phyloP scores from a whole-genome alignment of 1,284 basidiomycete species.

The Cronartium ribicola region DNA sequence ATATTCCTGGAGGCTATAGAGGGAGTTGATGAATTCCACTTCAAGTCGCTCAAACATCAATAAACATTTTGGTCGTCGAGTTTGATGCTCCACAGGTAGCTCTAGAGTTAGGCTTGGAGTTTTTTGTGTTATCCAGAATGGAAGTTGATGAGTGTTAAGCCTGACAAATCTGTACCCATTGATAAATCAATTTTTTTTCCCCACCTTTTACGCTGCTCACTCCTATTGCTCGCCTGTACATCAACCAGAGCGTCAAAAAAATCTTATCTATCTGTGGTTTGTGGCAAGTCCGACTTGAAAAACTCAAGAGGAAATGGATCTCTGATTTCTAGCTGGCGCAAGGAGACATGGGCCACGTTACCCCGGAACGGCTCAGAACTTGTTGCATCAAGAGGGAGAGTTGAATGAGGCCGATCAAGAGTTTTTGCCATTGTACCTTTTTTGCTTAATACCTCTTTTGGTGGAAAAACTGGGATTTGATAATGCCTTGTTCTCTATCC shows the following conservation, averaged over 20 bases:
- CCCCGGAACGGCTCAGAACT: slow-evolving; percentile 73
- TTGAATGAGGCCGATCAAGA: slow-evolving; percentile 54
- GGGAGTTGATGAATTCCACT: slow-evolving; percentile 66
- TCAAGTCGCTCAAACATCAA: slow-evolving; percentile 79
- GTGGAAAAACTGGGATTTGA: slow-evolving; percentile 69
- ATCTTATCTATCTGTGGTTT: slow-evolving; percentile 62
- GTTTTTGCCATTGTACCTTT: slow-evolving; percentile 68
- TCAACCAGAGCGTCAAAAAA: slow-evolving; percentile 48
- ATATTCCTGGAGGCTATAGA: slow-evolving; percentile 62
- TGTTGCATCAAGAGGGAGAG: slow-evolving; percentile 73
- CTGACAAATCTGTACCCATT: slow-evolving; percentile 67
- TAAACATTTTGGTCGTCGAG: slow-evolving; percentile 75
- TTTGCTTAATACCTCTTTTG: slow-evolving; percentile 71
- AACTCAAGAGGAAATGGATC: slow-evolving; percentile 68
- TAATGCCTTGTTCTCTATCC: slow-evolving; percentile 74
- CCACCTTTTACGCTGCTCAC: slow-evolving; percentile 66
- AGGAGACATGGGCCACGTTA: slow-evolving; percentile 72
- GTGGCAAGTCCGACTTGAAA: slow-evolving; percentile 74
- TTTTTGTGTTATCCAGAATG: slow-evolving; percentile 74
- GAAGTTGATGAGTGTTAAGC: slow-evolving; percentile 75
- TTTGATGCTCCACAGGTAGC: slow-evolving; percentile 69
- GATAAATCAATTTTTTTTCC: slow-evolving; percentile 74
- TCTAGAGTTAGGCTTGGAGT: slow-evolving; percentile 74
- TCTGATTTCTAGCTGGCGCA: slow-evolving; percentile 77
- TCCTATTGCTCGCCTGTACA: slow-evolving; percentile 71